These are phyloP conservation scores for Russula abietina DNA, from an alignment of 768 basidiomycete genomes.

Conservation along the genomic window DNA sequence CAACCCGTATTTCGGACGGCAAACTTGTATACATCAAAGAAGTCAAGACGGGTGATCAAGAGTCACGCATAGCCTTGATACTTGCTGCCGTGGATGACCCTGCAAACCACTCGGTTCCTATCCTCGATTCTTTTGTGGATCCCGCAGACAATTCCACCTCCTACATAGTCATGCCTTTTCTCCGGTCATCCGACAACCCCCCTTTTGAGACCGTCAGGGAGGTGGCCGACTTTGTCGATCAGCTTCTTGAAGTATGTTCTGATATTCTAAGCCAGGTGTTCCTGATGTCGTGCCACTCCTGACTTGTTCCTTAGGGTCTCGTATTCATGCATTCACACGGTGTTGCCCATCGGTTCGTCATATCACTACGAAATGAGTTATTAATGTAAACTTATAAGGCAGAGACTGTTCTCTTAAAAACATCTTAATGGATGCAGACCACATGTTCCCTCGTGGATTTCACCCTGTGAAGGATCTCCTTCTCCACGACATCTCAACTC, in stretches of 20 bases:
- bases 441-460: constrained; percentile 19
- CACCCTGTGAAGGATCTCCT: constrained; percentile 7
- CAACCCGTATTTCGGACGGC: constrained; percentile 30
- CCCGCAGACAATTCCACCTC: not conserved
- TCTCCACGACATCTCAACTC: not conserved
- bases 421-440: constrained; percentile 14
- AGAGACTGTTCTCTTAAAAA: constrained; percentile 8
- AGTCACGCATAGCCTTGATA: constrained; percentile 21
- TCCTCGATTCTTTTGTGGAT: constrained; percentile 18
- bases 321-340: constrained; percentile 22
- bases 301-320: constrained; percentile 11
- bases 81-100: not conserved
- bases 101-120: constrained; percentile 16
- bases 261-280: no score
- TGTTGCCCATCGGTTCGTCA: constrained; percentile 21
- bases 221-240: constrained; percentile 14
- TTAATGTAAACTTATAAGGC: not conserved
- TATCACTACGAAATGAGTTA: not conserved
- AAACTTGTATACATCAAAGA: constrained; percentile 31
- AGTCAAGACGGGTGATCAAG: constrained; percentile 16
- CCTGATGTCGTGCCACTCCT: not conserved
- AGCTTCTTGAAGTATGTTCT: constrained; percentile 11
- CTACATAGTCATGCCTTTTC: constrained; percentile 20
- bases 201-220: constrained; percentile 5
- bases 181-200: not conserved